These are phyloP conservation scores for Stromatinia cepivora DNA, from an alignment of 2,329 filamentous ascomycete genomes.

Conservation along the genomic window DNA sequence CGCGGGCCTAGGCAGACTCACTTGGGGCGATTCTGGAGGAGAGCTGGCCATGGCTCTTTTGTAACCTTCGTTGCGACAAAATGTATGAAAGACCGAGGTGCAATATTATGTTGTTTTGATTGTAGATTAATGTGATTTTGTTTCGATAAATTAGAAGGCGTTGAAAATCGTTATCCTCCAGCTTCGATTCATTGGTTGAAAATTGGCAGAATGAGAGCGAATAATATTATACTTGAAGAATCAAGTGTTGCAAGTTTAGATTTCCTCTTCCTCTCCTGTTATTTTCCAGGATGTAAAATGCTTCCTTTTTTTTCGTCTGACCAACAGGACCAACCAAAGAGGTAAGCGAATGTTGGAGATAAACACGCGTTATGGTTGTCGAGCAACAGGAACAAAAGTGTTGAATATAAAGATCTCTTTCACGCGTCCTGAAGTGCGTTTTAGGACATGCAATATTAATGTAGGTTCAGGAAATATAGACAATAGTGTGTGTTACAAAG, in stretches of 20 bases:
- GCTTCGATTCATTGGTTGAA: slow-evolving; percentile 8
- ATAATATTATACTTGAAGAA: slow-evolving; percentile 13
- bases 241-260: neutral
- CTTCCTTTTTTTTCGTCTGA: slow-evolving; percentile 13
- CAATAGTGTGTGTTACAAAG: neutral
- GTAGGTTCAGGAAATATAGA: neutral
- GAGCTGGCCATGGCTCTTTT: slow-evolving; percentile 62
- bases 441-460: neutral
- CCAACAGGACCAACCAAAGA: slow-evolving; percentile 11
- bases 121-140: neutral
- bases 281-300: slow-evolving; percentile 10
- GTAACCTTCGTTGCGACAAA: slow-evolving; percentile 39
- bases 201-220: slow-evolving; percentile 1
- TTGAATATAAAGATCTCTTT: neutral
- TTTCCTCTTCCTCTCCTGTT: slow-evolving; percentile 3
- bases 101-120: slow-evolving; percentile 10
- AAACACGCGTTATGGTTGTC: slow-evolving; percentile 13
- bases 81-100: slow-evolving; percentile 24
- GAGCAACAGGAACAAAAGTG: neutral
- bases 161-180: neutral
- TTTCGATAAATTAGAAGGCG: slow-evolving; percentile 6
- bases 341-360: slow-evolving; percentile 16
- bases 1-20: slow-evolving; percentile 65
- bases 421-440: slow-evolving; percentile 4
- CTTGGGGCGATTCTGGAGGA: slow-evolving; percentile 66